phyloP scores from a whole-genome alignment of 352 stramenopile species.

The Pythium apleroticum region DNA sequence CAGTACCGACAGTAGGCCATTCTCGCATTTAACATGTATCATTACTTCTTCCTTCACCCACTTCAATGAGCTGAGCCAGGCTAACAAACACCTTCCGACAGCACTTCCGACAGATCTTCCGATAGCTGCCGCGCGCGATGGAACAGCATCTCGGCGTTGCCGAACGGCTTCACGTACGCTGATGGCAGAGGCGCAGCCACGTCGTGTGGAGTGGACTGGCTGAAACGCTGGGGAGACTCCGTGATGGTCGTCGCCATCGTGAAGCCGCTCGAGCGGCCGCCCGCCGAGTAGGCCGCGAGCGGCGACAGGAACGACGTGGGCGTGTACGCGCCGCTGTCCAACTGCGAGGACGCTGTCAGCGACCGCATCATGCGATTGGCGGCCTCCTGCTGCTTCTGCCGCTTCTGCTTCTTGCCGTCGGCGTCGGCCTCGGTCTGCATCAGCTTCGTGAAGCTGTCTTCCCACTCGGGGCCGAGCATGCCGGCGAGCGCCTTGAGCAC shows the following conservation, averaged over 20 bases:
- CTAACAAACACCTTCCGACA: conserved; percentile 84
- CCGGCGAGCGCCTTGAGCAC: conserved; percentile 79
- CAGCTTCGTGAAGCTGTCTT: conserved; percentile 71
- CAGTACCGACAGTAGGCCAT: conserved; percentile 10
- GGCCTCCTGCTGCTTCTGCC: conserved; percentile 4
- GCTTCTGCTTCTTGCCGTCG: conserved; percentile 38
- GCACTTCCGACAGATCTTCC: conserved; percentile 69
- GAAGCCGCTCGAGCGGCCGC: conserved; percentile 27
- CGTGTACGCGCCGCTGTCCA: conserved; percentile 29
- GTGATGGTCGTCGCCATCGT: conserved; percentile 19
- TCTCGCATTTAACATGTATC: conserved; percentile 4
- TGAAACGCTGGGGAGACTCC: conserved; percentile 35
- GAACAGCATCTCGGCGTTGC: conserved; percentile 65
- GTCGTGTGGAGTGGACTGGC: conserved; percentile 32
- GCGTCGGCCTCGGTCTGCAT: conserved; percentile 42
- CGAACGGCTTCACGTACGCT: conserved; percentile 69
- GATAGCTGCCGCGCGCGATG: conserved; percentile 62
- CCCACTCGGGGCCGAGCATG: conserved; percentile 78
- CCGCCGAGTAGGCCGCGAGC: conserved; percentile 33
- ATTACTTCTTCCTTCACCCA: conserved; percentile 1
- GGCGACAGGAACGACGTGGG: conserved; percentile 55
- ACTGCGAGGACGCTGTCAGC: conserved; percentile 14
- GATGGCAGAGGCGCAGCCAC: conserved; percentile 40
- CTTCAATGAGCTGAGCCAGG: conserved; percentile 9
- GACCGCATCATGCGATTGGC: conserved; percentile 19